Evolutionary conservation across 352 stramenopile species (phyloP), one percentile per base, ranked within the genome.

Genomic region (Stramenopiles sp.): DNA sequence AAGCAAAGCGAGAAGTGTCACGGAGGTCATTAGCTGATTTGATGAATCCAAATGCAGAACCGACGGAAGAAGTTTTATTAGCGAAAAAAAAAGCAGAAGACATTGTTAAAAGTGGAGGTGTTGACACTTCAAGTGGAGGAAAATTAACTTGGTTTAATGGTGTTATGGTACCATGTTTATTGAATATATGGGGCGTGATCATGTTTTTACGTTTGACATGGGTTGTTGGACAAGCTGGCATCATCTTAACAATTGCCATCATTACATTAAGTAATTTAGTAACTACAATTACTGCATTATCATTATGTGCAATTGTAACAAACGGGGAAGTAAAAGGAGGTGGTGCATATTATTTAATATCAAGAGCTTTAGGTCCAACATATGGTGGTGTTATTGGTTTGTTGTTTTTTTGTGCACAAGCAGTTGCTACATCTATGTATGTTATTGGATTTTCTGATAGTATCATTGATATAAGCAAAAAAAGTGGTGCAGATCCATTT

Each of bases 321-420:
- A n/a, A n/a, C n/a, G 80, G 81, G n/a, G 80, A 81, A 27, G 29
- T 78, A 27, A 30, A 63, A 1, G 81, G 73, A n/a, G 77, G 81
- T 30, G 81, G 81, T 27, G 79, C 80, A n/a, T 81, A 81, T 53
- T 81, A 79, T 30, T 81, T 81, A 38, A 79, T 81, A 43, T n/a
- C 85, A 81, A 85, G 86, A 0, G 88, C 85, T 23, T 81, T 94
- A 0, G 91, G 91, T 0, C 85, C 89, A 0, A 89, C 95, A 79
- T 88, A 94, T 78, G 92, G 90, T 4, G 90, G 89, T n/a, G 88
- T 90, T 0, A 86, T 97, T 27, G 90, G 92, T 0, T 78, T 95
- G 1, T 86, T 95, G 32, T 97, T 95, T 81, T 97, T 95, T 82
- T n/a, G n/a, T n/a, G n/a, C n/a, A n/a, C n/a, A 80, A 74, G 31